A percentile compares a stretch with the other conserved stretches of the same genome.
Evolutionary conservation across 169 alveolate genomes (phyloP).

Genomic region (Plasmodium malariae): DNA sequence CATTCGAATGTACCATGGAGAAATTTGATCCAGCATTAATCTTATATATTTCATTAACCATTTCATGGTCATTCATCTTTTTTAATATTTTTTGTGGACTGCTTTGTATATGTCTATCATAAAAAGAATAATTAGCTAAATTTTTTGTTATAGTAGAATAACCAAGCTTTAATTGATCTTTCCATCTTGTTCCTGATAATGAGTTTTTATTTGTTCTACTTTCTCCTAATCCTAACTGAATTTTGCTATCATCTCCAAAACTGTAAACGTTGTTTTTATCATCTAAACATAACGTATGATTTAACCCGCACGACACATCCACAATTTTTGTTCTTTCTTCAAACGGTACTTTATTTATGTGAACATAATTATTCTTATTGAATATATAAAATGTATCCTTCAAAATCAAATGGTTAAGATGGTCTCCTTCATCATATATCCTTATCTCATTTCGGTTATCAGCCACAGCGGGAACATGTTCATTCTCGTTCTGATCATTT

Average conservation of each 20-base stretch:
- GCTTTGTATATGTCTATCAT: slow-evolving; percentile 76
- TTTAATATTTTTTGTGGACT: slow-evolving; percentile 69
- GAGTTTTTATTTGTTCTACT: slow-evolving; percentile 75
- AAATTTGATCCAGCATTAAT: slow-evolving; percentile 71
- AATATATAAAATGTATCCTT: neutral
- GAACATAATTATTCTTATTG: slow-evolving; percentile 36
- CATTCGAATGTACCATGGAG: slow-evolving; percentile 71
- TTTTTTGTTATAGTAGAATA: slow-evolving; percentile 69
- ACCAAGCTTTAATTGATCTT: slow-evolving; percentile 73
- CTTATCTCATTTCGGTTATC: too few species aligned
- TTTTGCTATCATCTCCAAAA: slow-evolving; percentile 77
- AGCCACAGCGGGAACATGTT: too few species aligned
- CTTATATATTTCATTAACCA: slow-evolving; percentile 51
- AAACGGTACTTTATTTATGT: slow-evolving; percentile 59
- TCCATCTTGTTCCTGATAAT: slow-evolving; percentile 72
- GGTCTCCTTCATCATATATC: too few species aligned
- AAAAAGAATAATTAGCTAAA: slow-evolving; percentile 73
- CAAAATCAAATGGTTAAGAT: too few species aligned
- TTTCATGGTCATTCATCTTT: slow-evolving; percentile 64
- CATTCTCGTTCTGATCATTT: too few species aligned
- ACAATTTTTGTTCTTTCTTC: slow-evolving; percentile 56
- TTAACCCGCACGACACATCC: slow-evolving; percentile 71
- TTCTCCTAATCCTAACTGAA: slow-evolving; percentile 74
- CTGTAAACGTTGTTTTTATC: slow-evolving; percentile 67
- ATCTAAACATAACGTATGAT: slow-evolving; percentile 70